Conservation (phyloP, 495 filamentous ascomycete species). For the Bryoglossum gracile region DNA sequence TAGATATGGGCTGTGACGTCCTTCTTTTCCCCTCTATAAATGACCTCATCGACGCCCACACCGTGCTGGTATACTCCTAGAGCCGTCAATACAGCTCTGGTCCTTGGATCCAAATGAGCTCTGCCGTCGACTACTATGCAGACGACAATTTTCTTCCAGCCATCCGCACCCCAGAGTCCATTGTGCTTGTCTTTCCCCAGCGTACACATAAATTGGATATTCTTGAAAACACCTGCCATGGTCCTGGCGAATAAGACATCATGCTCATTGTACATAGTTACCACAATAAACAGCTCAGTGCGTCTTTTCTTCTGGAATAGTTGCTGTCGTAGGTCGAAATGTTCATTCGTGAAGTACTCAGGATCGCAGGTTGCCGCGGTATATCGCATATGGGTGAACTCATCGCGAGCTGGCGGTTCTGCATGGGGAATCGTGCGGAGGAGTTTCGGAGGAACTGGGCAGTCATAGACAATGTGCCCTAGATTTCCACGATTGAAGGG, state of each 20-base stretch:
- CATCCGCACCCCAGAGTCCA: slow-evolving; percentile 33
- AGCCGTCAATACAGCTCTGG: slow-evolving; percentile 32
- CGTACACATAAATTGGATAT: slow-evolving; percentile 33
- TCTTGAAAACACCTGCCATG: slow-evolving; percentile 35
- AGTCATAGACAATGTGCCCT: slow-evolving; percentile 83
- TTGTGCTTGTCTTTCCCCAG: slow-evolving; percentile 27
- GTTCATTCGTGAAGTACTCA: slow-evolving; percentile 55
- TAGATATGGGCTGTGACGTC: slow-evolving; percentile 34
- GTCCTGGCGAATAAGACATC: slow-evolving; percentile 33
- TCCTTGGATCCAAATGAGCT: slow-evolving; percentile 31
- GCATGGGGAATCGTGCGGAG: slow-evolving; percentile 77
- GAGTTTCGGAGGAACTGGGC: slow-evolving; percentile 82
- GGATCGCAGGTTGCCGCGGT: slow-evolving; percentile 94
- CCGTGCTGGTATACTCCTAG: slow-evolving; percentile 36
- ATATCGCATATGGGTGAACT: slow-evolving; percentile 54
- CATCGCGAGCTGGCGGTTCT: slow-evolving; percentile 58
- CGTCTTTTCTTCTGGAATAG: slow-evolving; percentile 57
- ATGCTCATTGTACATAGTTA: slow-evolving; percentile 38
- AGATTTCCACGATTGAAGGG: not conserved
- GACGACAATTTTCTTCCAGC: slow-evolving; percentile 39
- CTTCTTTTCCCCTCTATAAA: too few relatives aligned
- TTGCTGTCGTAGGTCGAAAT: slow-evolving; percentile 67
- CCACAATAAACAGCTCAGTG: slow-evolving; percentile 34
- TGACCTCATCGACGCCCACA: slow-evolving; percentile 31
- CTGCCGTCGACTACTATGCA: slow-evolving; percentile 35